Evolutionary conservation across 2,329 filamentous ascomycete species (phyloP), one percentile per base, ranked within the genome.

Genomic region (Zasmidium angulare): DNA sequence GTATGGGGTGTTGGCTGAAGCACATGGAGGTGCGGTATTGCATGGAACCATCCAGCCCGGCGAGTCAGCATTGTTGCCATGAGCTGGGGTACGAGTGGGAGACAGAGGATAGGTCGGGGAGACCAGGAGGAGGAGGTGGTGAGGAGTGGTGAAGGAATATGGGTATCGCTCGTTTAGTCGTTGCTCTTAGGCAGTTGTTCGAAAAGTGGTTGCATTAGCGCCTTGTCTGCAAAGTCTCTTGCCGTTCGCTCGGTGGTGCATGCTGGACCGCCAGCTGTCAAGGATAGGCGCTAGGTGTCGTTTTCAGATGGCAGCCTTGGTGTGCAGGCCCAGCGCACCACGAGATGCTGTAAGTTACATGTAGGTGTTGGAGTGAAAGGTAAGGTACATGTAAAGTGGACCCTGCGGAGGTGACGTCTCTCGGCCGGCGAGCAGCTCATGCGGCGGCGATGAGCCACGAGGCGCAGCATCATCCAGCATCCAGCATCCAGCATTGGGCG

Each of bases 1-100:
- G 24, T 90, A 89, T 71, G 86, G 85, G 1, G 80, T 83, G 70
- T 70, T 89, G 54, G 86, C 87, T 21, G 76, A 87, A 55, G 81
- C 77, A 4, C 87, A 90, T 70, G 81, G 78, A 3, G 83, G 81
- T 11, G 85, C 87, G 3, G 76, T 88, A 46, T 67, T 78, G 56
- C 86, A 86, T 50, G 87, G 87, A 0, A 84, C 82, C 0, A 64
- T 89, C 10, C 69, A 81, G 17, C 78, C 82, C 1, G 84, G 86
- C 0, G 82, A 89, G 76, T 77, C 61, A 63, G 70, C 54, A 3
- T 62, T 70, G 53, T 46, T 69, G 57, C 60, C 65, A 43, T 55
- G 31, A 58, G 23, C 12, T 26, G n/a, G 49, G n/a, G n/a, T n/a
- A n/a, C n/a, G n/a, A n/a, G n/a, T n/a, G n/a, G n/a, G n/a, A n/a